Percentiles rank a stretch among this genome's conserved stretches.
These are phyloP conservation scores for Malus hybrid DNA, from an alignment of 331 rosid genomes.

Conservation along the genomic window DNA sequence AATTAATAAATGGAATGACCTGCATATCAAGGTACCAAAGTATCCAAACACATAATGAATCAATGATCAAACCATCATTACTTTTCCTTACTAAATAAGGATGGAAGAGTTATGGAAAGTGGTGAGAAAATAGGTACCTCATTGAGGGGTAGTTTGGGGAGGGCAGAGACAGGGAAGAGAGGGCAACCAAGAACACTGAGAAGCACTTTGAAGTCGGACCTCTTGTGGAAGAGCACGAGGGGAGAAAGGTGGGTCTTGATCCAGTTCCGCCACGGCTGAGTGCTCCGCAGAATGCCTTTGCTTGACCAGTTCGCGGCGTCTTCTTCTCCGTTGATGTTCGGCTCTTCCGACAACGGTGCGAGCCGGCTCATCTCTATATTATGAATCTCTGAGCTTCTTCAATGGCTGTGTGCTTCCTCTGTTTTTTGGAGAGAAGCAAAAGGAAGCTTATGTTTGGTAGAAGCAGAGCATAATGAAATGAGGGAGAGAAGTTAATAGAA, in stretches of 20 bases:
- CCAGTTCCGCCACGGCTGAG: constrained; percentile 75
- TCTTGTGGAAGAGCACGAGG: constrained; percentile 41
- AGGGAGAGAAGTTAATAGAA: not conserved
- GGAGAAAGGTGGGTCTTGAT: constrained; percentile 65
- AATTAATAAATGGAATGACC: too few species aligned
- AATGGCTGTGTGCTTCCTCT: not conserved
- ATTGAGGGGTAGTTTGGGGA: constrained; percentile 30
- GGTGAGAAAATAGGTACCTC: constrained; percentile 33
- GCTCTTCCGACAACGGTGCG: constrained; percentile 82
- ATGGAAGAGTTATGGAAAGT: not conserved
- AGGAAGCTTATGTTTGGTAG: not conserved
- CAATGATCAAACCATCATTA: not conserved
- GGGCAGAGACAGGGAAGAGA: constrained; percentile 67
- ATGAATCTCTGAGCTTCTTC: not conserved
- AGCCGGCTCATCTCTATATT: constrained; percentile 43
- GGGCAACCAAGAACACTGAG: constrained; percentile 95
- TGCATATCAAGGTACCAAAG: not conserved
- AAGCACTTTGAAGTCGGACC: constrained; percentile 66
- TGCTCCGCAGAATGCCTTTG: constrained; percentile 29
- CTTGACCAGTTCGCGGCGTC: constrained; percentile 19
- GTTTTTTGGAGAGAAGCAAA: not conserved
- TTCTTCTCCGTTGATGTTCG: constrained; percentile 51
- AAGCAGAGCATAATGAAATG: not conserved
- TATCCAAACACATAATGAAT: not conserved
- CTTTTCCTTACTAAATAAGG: too few species aligned